These are phyloP conservation scores for Nakazawaea populi DNA, from an alignment of 805 yeast genomes.

Conservation along the genomic window DNA sequence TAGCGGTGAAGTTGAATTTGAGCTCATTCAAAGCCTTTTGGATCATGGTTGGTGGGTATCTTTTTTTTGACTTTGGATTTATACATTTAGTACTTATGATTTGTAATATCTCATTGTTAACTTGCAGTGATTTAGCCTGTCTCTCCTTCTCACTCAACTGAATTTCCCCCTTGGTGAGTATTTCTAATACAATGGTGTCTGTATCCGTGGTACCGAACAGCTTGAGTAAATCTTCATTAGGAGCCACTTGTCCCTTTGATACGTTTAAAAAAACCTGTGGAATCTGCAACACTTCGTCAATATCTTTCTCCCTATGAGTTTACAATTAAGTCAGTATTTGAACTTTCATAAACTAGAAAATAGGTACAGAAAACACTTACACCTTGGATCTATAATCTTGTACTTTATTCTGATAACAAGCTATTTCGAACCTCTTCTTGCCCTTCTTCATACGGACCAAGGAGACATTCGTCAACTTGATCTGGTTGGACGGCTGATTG, in stretches of 20 bases:
- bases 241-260: slow-evolving; percentile 90
- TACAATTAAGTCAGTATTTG: too few relatives aligned
- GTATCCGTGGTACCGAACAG: slow-evolving; percentile 73
- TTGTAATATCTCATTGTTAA: slow-evolving; percentile 76
- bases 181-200: slow-evolving; percentile 73
- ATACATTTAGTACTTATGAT: slow-evolving; percentile 86
- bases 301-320: slow-evolving; percentile 61
- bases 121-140: slow-evolving; percentile 62
- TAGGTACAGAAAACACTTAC: slow-evolving; percentile 10
- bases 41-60: slow-evolving; percentile 93
- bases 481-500: slow-evolving; percentile 85
- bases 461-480: slow-evolving; percentile 90
- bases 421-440: slow-evolving; percentile 87
- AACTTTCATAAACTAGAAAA: too few relatives aligned
- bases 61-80: slow-evolving; percentile 81
- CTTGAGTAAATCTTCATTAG: slow-evolving; percentile 71
- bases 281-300: slow-evolving; percentile 93
- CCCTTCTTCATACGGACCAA: slow-evolving; percentile 87
- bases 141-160: slow-evolving; percentile 94
- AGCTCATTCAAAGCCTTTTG: slow-evolving; percentile 76
- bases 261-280: slow-evolving; percentile 93
- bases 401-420: slow-evolving; percentile 94
- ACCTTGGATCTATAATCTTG: slow-evolving; percentile 88
- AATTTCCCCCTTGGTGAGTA: slow-evolving; percentile 85
- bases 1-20: slow-evolving; percentile 72